Evolutionary conservation across 192 early-diverging fungal genomes (phyloP).

Genomic region (Radiomyces spectabilis): DNA sequence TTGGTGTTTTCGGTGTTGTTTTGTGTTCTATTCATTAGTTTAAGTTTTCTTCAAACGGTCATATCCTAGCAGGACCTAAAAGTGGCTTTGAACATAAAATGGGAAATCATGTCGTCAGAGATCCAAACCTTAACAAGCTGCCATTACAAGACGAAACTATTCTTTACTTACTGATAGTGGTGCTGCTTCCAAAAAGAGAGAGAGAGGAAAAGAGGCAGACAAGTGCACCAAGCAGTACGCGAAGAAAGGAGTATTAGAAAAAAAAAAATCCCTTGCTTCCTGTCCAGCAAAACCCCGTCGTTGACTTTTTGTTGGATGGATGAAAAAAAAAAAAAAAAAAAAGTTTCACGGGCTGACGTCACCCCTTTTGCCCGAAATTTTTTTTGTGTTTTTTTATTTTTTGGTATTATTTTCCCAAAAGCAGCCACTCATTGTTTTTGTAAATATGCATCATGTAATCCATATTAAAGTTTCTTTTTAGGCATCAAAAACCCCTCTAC

Average conservation of each 20-base stretch:
- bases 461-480: no score
- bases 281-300: neutral
- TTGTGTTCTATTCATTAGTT: constrained; percentile 21
- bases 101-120: neutral
- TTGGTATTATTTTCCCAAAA: no score
- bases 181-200: no score
- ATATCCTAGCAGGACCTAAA: constrained; percentile 14
- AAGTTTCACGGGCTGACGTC: constrained; percentile 3
- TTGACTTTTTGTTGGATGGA: neutral
- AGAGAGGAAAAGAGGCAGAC: neutral
- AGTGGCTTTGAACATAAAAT: neutral
- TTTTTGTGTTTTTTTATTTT: no score
- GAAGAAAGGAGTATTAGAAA: neutral
- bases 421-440: no score
- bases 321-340: neutral
- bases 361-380: neutral
- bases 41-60: constrained; percentile 7
- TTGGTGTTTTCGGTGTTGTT: constrained; percentile 8
- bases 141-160: neutral
- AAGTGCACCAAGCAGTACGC: neutral
- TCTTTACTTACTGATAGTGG: neutral
- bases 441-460: no score
- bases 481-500: no score
- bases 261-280: constrained; percentile 2
- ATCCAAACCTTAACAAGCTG: neutral